Percentiles rank a stretch among this genome's conserved stretches.
Conservation (phyloP, 164 flowering plant genomes). For the Hamamelis virginiana region DNA sequence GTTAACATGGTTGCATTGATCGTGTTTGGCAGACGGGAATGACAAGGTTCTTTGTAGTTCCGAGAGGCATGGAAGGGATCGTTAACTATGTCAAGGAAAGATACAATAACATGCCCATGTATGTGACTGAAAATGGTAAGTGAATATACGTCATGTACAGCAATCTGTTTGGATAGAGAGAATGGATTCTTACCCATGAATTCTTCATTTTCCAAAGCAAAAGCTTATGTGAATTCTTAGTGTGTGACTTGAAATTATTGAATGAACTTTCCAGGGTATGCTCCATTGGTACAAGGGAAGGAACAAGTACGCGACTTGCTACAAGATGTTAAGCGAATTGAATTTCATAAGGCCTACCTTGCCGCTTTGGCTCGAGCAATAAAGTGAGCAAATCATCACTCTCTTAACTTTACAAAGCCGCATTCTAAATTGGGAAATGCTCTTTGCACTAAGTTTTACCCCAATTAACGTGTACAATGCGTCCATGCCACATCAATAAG, state of each 20-base stretch:
- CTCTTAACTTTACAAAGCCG: not conserved
- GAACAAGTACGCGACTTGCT: conserved; percentile 10
- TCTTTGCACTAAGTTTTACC: no score
- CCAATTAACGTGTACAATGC: no score
- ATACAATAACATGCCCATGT: conserved; percentile 52
- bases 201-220: no score
- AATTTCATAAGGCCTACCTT: conserved; percentile 46
- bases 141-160: not conserved
- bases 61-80: conserved; percentile 52
- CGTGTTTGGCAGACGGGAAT: conserved; percentile 34
- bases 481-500: no score
- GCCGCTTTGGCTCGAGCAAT: conserved; percentile 42
- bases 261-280: conserved; percentile 20
- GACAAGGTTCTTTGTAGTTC: conserved; percentile 39
- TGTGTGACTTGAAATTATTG: no score
- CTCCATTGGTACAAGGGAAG: conserved; percentile 13
- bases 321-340: conserved; percentile 40
- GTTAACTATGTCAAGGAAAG: conserved; percentile 40
- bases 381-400: conserved; percentile 26
- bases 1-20: not conserved
- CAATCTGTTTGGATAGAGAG: no score
- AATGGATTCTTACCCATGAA: no score
- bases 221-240: no score
- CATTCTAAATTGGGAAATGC: no score
- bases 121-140: conserved; percentile 64